phyloP scores from a whole-genome alignment of 164 flowering plant genomes.

The Dillenia suffruticosa region DNA sequence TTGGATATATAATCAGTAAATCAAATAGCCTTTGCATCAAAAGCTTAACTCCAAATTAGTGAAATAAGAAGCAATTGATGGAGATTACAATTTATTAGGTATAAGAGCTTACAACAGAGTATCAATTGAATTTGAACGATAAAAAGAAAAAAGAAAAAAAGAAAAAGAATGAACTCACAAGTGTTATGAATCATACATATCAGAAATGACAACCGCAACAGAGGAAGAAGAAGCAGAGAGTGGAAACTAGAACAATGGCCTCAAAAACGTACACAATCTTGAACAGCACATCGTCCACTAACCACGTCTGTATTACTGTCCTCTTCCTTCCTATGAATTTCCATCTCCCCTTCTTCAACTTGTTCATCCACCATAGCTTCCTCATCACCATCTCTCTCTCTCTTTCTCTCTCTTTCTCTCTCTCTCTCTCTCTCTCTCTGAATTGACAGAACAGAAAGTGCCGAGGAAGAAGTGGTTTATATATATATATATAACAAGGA shows the following conservation, averaged over 20 bases:
- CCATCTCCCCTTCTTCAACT: not conserved
- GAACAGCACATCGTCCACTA: slow-evolving; percentile 33
- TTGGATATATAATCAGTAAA: too few species aligned
- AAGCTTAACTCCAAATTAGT: too few species aligned
- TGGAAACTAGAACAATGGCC: slow-evolving; percentile 32
- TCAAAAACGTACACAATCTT: slow-evolving; percentile 37
- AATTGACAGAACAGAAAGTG: too few species aligned
- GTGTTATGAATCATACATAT: not conserved
- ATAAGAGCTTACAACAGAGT: too few species aligned
- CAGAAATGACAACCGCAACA: slow-evolving; percentile 43
- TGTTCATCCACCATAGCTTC: not conserved
- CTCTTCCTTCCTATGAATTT: slow-evolving; percentile 6
- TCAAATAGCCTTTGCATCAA: too few species aligned
- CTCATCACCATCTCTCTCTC: not conserved
- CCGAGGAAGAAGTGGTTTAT: too few species aligned
- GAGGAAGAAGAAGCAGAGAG: slow-evolving; percentile 37
- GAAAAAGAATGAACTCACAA: not conserved
- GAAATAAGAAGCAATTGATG: too few species aligned
- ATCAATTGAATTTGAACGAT: not conserved
- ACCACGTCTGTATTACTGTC: not conserved
- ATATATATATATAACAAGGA: too few species aligned
- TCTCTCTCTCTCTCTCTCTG: too few species aligned
- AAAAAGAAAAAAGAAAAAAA: not conserved
- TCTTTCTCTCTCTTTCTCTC: too few species aligned
- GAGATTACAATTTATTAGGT: too few species aligned